Conservation (phyloP, 352 stramenopile species). For the Elongisporangium prolatum region DNA sequence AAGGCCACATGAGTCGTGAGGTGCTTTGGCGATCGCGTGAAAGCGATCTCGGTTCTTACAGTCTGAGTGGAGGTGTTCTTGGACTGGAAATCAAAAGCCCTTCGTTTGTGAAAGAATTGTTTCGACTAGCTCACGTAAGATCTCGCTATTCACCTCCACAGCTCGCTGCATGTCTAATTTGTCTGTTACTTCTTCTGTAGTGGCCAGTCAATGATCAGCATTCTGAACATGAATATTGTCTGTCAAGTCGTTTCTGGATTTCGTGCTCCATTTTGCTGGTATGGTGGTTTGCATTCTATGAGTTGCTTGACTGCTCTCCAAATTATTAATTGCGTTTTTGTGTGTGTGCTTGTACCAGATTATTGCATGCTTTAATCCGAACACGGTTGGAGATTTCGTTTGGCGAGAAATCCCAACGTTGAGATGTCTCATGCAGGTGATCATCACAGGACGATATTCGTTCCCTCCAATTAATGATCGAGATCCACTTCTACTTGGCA, state of each 20-base stretch:
- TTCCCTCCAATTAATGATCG: slow-evolving; percentile 55
- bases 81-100: slow-evolving; percentile 58
- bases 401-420: slow-evolving; percentile 75
- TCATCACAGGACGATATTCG: slow-evolving; percentile 69
- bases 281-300: slow-evolving; percentile 2
- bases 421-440: slow-evolving; percentile 82
- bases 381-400: slow-evolving; percentile 68
- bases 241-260: slow-evolving; percentile 81
- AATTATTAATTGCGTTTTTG: slow-evolving; percentile 2
- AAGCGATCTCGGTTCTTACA: slow-evolving; percentile 52
- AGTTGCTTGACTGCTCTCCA: too few species aligned
- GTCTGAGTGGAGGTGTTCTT: slow-evolving; percentile 53
- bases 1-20: slow-evolving; percentile 76
- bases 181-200: slow-evolving; percentile 17
- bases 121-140: slow-evolving; percentile 54
- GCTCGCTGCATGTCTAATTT: slow-evolving; percentile 6
- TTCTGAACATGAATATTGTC: slow-evolving; percentile 69
- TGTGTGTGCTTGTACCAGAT: slow-evolving; percentile 15
- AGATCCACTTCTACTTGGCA: slow-evolving; percentile 62
- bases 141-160: neutral
- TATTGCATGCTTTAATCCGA: slow-evolving; percentile 68
- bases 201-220: slow-evolving; percentile 46
- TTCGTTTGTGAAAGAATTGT: slow-evolving; percentile 51
- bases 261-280: slow-evolving; percentile 83
- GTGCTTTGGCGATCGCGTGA: slow-evolving; percentile 50